Evolutionary conservation across 176 grass and related monocot genomes (phyloP), one percentile per base, ranked within the genome.

Genomic region (Otatea glauca): DNA sequence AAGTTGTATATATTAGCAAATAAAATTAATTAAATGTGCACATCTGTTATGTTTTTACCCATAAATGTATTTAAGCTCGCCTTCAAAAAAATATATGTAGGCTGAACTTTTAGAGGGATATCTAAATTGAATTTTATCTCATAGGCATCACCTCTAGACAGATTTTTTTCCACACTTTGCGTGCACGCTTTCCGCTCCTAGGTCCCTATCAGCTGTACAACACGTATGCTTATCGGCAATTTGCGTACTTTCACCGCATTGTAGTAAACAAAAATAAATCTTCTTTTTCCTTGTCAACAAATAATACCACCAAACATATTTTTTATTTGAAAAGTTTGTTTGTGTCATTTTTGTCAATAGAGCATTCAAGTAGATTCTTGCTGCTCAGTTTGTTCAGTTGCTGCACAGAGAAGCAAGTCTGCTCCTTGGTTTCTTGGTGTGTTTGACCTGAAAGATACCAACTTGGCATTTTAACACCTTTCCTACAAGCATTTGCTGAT

Each of bases 381-480:
- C 77, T 54, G 7, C 48, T 66, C 3, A 54, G 35, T 74, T 48
- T 45, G 70, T 67, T 87, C 70, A 74, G 47, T 81, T 39, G 60
- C 8, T 29, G 77, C 69, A 87, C 70, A 56, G 18, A 88, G 81
- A 82, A 66, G 61, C 66, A 65, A 27, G 0, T 74, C 23, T 77
- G 32, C 8, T 37, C 29, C 45, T 65, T 58, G 7, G 45, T 87
- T 51, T 53, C 43, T 82, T 71, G 54, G 74, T 65, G 73, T 78
- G 74, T 77, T 83, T 72, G 64, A 88, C 80, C 54, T 9, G 80
- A 71, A 77, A 59, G 5, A 16, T 9, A 7, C 80, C 54, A 78
- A 42, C 53, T 78, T 88, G 73, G 54, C 65, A 24, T 65, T 65
- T 74, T 67, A 55, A 12, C 70, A 38, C 37, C 29, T 37, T 65